Base-by-base conservation (phyloP, 352 stramenopile genomes). In the Phytophthora tubulina region DNA sequence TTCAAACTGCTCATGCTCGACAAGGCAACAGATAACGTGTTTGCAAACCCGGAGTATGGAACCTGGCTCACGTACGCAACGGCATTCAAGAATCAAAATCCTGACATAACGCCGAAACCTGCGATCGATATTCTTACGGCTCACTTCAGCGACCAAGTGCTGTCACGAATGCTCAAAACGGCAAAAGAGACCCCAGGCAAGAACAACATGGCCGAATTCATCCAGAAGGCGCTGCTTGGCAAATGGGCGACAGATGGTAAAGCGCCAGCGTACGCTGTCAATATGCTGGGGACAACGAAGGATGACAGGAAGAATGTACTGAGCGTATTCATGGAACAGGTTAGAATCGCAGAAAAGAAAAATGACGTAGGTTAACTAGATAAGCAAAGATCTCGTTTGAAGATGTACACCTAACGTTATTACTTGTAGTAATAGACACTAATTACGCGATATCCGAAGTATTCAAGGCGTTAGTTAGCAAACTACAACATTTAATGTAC, bases 51-150 rank as follows among this genome's bases (percentile, higher is more conserved):
- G 30, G 11, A 30, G 21, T 39, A 27, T 21, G 7, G 7, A 6
- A 54, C 48, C 5, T 54, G 48, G 48, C 48, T 54, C 48, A 39
- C 21, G 4, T 54, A 54, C 9, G 48, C 48, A n/a, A 39, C 10
- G 9, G 14, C 9, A 21, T 54, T 54, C 48, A 54, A 54, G 30
- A 14, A 3, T 0, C 27, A 54, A 4, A 54, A 54, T 7, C 48
- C 48, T 4, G 4, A 54, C 48, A 30, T 27, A 13, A 30, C 10
- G 14, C 3, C 27, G 3, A 13, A n/a, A 3, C 11, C 48, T 5
- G 27, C 38, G 21, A 54, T 54, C 13, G 30, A 41, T 27, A 39
- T 21, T 2, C 31, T 54, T 6, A 39, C 6, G 31, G 5, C 4
- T 39, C 15, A 54, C 11, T n/a, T 27, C 32, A 15, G 27, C 10